Percentiles rank a stretch among this genome's conserved stretches.
Evolutionary conservation across 257 asterid genomes (phyloP).

Genomic region (Ophiorrhiza pumila): DNA sequence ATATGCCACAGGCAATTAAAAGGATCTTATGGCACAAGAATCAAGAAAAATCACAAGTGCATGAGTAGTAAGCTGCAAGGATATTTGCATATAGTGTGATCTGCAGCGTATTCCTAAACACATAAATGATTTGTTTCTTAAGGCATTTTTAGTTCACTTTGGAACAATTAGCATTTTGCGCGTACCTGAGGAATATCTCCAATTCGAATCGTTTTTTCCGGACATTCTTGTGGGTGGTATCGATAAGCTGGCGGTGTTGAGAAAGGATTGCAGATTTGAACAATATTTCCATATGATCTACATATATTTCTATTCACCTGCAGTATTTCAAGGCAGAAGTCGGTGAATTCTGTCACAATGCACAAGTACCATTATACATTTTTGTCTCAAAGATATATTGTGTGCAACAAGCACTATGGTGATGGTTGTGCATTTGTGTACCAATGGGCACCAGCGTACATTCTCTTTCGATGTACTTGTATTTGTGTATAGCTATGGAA

Average conservation of each 20-base stretch:
- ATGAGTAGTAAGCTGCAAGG: not conserved
- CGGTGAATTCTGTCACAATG: not conserved
- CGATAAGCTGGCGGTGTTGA: conserved; percentile 60
- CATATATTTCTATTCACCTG: conserved; percentile 76
- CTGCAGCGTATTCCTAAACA: not conserved
- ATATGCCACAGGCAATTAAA: no score
- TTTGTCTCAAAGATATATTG: not conserved
- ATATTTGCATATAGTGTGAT: not conserved
- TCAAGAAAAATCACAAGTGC: no score
- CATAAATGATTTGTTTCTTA: not conserved
- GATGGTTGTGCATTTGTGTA: not conserved
- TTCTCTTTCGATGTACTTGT: not conserved
- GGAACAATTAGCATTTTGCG: no score
- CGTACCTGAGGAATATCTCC: conserved; percentile 63
- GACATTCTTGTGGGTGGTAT: conserved; percentile 55
- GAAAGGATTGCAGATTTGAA: conserved; percentile 89
- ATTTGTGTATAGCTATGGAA: not conserved
- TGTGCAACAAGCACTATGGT: not conserved
- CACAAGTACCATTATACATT: not conserved
- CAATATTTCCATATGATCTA: conserved; percentile 43
- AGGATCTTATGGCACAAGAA: no score
- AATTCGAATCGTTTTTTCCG: conserved; percentile 43
- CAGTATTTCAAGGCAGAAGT: conserved; percentile 2
- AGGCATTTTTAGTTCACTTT: no score
- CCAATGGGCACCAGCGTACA: not conserved